Conservation (phyloP, 371 early-diverging fungal genomes). For the Mortierella sp. region DNA sequence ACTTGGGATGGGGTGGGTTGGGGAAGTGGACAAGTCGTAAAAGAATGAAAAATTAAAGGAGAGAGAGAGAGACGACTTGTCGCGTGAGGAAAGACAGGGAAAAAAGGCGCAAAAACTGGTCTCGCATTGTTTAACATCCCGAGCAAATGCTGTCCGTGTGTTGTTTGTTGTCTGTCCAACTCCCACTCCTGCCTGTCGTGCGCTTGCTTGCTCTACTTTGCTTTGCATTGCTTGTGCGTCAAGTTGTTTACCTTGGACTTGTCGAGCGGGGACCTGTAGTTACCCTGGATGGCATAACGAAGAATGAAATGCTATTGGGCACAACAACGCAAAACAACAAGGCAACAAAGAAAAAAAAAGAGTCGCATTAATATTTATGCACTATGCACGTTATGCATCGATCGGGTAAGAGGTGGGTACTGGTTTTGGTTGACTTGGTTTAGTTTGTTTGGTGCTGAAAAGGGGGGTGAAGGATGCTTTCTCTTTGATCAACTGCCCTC, state of each 20-base stretch:
- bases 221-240: neutral
- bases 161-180: neutral
- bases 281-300: conserved; percentile 48
- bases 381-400: neutral
- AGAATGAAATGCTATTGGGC: conserved; percentile 44
- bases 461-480: neutral
- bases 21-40: neutral
- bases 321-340: neutral
- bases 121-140: neutral
- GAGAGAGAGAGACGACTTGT: neutral
- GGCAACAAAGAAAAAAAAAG: neutral
- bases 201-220: neutral
- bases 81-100: conserved; percentile 1
- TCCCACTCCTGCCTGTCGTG: neutral
- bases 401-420: neutral
- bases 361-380: neutral
- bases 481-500: neutral
- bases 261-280: conserved; percentile 44
- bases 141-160: neutral
- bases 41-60: neutral
- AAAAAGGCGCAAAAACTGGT: neutral
- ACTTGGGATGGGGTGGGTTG: no score
- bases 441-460: neutral
- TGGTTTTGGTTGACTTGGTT: neutral
- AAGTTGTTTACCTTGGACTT: conserved; percentile 44